phyloP scores from a whole-genome alignment of 2,329 filamentous ascomycete species.

The Aspergillus bombycis region DNA sequence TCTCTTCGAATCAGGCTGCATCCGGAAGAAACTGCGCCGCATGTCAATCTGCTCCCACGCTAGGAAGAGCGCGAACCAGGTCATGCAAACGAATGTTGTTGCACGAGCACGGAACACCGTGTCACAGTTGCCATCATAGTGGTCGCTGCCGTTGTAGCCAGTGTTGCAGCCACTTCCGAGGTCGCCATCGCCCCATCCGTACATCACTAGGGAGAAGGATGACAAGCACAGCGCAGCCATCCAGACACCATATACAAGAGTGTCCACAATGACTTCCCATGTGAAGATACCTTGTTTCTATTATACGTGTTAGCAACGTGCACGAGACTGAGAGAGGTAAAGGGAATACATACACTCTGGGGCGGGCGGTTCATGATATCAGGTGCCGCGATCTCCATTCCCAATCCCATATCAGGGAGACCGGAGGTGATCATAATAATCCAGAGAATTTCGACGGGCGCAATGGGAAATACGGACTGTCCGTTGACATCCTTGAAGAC shows the following conservation, averaged over 20 bases:
- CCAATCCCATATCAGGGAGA: conserved; percentile 84
- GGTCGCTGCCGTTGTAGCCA: conserved; percentile 45
- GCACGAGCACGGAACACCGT: conserved; percentile 72
- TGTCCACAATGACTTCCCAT: conserved; percentile 75
- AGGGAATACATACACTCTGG: conserved; percentile 51
- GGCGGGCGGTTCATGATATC: conserved; percentile 82
- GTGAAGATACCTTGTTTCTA: conserved; percentile 72
- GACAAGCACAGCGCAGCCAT: conserved; percentile 72
- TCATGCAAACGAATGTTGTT: conserved; percentile 73
- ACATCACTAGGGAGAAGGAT: conserved; percentile 67
- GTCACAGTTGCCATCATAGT: conserved; percentile 62
- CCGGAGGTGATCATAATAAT: conserved; percentile 92
- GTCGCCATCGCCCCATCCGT: conserved; percentile 62
- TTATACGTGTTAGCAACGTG: conserved; percentile 16
- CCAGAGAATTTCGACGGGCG: conserved; percentile 87
- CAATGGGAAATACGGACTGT: conserved; percentile 82
- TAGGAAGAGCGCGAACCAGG: conserved; percentile 75
- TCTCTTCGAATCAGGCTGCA: conserved; percentile 65
- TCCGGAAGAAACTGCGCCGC: conserved; percentile 73
- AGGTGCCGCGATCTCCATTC: conserved; percentile 72
- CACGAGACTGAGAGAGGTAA: no score
- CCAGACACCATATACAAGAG: conserved; percentile 76
- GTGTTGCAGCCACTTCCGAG: conserved; percentile 66
- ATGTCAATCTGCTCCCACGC: conserved; percentile 79
- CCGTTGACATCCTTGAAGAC: conserved; percentile 73